phyloP scores from a whole-genome alignment of 345 rosid species.

The Geranium brycei region DNA sequence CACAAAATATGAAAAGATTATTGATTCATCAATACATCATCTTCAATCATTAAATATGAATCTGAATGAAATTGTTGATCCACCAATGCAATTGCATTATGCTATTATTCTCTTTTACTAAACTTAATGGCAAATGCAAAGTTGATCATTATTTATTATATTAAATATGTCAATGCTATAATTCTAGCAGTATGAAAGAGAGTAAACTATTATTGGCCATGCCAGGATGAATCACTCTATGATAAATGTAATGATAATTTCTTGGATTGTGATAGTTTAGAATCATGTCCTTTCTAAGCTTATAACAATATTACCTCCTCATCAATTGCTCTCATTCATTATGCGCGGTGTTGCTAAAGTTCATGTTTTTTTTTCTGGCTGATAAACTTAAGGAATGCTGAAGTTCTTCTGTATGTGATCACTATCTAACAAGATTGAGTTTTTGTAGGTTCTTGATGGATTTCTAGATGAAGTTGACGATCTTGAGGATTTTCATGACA shows the following conservation, averaged over 20 bases:
- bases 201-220: not conserved
- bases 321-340: too few species aligned
- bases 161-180: not conserved
- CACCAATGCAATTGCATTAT: not conserved
- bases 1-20: too few species aligned
- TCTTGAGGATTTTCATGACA: conserved; percentile 54
- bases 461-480: conserved; percentile 56
- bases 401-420: not conserved
- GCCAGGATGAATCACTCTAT: too few species aligned
- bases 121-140: not conserved
- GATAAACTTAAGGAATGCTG: not conserved
- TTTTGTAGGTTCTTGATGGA: conserved; percentile 63
- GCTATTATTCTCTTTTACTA: not conserved
- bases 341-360: not conserved
- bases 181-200: not conserved
- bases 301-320: too few species aligned
- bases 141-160: too few species aligned
- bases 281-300: too few species aligned
- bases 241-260: not conserved
- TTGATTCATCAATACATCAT: not conserved
- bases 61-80: not conserved
- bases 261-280: too few species aligned
- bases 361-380: not conserved
- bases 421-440: conserved; percentile 10
- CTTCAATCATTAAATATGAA: not conserved